Evolutionary conservation across 2,329 filamentous ascomycete species (phyloP).

Genomic region (Hypoxylon sp.): DNA sequence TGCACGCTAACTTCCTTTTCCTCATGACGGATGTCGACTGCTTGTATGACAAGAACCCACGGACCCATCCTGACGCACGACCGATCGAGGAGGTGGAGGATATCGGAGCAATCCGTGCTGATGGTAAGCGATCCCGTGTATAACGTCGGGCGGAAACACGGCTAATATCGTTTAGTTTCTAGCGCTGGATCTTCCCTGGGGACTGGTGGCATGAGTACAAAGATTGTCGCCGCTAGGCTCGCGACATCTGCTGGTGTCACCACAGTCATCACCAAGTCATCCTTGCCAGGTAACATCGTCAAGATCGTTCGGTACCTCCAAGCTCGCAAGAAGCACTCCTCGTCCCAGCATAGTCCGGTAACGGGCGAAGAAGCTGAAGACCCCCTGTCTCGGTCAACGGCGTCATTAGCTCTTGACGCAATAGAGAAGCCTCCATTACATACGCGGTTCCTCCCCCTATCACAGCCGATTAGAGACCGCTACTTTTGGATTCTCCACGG

Average conservation of each 20-base stretch:
- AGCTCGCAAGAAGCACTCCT: slow-evolving; percentile 63
- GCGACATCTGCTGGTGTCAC: slow-evolving; percentile 96
- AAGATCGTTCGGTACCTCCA: slow-evolving; percentile 89
- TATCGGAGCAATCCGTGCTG: slow-evolving; percentile 84
- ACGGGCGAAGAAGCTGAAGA: slow-evolving; percentile 54
- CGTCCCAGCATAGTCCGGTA: slow-evolving; percentile 47
- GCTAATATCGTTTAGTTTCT: slow-evolving; percentile 72
- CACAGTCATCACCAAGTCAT: slow-evolving; percentile 93
- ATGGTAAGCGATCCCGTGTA: slow-evolving; percentile 66
- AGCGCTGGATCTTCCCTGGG: slow-evolving; percentile 89
- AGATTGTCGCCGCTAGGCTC: slow-evolving; percentile 92
- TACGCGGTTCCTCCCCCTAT: slow-evolving; percentile 90
- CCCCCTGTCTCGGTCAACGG: slow-evolving; percentile 58
- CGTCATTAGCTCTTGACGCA: slow-evolving; percentile 59
- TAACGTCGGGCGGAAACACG: neutral
- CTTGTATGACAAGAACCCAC: slow-evolving; percentile 95
- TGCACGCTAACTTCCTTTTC: slow-evolving; percentile 95
- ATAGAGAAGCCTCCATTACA: slow-evolving; percentile 76
- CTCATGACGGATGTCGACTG: slow-evolving; percentile 99
- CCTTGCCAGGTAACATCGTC: slow-evolving; percentile 91
- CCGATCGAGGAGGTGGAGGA: slow-evolving; percentile 95
- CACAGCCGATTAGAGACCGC: slow-evolving; percentile 88
- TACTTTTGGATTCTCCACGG: slow-evolving; percentile 98
- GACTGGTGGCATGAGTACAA: slow-evolving; percentile 97
- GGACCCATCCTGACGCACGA: slow-evolving; percentile 85